Evolutionary conservation across 192 early-diverging fungal genomes (phyloP).

Genomic region (Gorgonomyces haynaldii): DNA sequence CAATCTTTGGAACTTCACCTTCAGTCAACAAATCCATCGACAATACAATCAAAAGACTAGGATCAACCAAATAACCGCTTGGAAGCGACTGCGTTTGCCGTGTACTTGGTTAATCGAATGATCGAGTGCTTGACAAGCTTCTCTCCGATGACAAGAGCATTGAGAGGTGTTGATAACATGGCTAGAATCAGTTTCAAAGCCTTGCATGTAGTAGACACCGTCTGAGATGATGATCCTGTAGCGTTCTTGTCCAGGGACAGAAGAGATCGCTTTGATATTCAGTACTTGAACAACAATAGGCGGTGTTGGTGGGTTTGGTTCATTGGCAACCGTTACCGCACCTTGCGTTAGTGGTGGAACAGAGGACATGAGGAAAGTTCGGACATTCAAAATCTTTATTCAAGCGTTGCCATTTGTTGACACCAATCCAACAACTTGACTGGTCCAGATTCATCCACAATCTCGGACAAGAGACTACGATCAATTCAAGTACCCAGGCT

Average conservation of each 20-base stretch:
- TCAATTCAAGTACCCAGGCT: too few species aligned
- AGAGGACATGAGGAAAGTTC: too few species aligned
- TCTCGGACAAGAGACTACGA: too few species aligned
- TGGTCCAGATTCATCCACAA: too few species aligned
- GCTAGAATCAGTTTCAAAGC: too few species aligned
- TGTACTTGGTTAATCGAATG: conserved; percentile 32
- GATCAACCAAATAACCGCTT: conserved; percentile 29
- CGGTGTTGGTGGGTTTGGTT: neutral
- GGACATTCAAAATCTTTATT: neutral
- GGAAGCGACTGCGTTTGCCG: conserved; percentile 33
- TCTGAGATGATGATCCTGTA: conserved; percentile 45
- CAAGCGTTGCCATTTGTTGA: too few species aligned
- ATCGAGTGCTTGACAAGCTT: conserved; percentile 39
- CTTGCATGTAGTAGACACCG: conserved; percentile 50
- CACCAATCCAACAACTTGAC: too few species aligned
- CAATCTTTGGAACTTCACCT: conserved; percentile 28
- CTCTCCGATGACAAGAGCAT: conserved; percentile 27
- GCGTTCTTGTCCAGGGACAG: neutral
- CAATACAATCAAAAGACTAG: conserved; percentile 28
- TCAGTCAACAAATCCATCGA: neutral
- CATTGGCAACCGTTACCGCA: too few species aligned
- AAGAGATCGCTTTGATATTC: conserved; percentile 30
- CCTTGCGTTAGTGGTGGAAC: too few species aligned
- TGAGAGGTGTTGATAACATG: conserved; percentile 49
- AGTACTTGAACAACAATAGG: conserved; percentile 30